A percentile compares a stretch with the other conserved stretches of the same genome.
These are phyloP conservation scores for Trametes cingulata DNA, from an alignment of 768 basidiomycete species.

Conservation along the genomic window DNA sequence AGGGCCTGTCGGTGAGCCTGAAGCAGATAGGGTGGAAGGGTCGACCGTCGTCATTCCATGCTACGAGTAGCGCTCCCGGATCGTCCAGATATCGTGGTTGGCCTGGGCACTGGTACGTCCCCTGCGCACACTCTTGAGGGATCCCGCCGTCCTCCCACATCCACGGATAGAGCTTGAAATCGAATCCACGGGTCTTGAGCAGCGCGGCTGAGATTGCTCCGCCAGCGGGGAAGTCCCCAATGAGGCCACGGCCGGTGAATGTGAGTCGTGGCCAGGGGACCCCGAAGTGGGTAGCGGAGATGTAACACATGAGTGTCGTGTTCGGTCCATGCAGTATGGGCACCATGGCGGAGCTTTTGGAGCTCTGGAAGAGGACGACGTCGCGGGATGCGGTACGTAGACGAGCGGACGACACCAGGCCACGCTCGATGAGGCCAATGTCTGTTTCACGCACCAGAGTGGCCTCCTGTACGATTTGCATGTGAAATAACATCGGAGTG, in stretches of 20 bases:
- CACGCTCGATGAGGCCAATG: background rate
- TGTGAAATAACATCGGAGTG: background rate
- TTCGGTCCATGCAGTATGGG: background rate
- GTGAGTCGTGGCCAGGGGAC: background rate
- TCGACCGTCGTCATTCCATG: background rate
- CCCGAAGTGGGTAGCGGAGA: background rate
- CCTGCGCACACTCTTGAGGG: background rate
- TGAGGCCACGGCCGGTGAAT: background rate
- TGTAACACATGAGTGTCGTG: background rate
- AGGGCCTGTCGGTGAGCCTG: background rate
- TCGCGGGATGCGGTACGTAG: background rate
- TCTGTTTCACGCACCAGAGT: background rate
- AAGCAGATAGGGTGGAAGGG: background rate
- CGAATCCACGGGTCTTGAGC: background rate
- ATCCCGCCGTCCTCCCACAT: background rate
- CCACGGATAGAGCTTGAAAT: background rate
- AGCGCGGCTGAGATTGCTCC: background rate
- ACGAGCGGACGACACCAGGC: background rate
- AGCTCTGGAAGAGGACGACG: background rate
- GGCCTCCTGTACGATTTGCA: background rate
- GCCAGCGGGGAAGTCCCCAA: background rate
- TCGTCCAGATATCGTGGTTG: background rate
- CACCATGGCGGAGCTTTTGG: background rate
- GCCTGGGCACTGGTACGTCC: background rate
- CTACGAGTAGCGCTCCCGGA: background rate